phyloP scores from a whole-genome alignment of 768 basidiomycete species.

The Amanita inopinata region DNA sequence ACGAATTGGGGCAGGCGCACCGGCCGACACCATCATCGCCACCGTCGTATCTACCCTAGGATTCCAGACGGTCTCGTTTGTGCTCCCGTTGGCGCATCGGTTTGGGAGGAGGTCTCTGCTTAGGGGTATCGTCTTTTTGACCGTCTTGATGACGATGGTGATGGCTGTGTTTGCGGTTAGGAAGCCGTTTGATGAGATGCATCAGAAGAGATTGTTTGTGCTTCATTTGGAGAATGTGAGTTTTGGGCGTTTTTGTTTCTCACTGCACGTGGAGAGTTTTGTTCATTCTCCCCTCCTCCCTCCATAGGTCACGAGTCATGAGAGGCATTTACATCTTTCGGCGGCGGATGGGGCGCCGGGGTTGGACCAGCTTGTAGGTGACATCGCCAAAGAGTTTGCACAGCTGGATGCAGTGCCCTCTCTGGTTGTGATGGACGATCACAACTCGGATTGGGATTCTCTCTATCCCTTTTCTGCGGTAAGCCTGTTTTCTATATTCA shows the following conservation, averaged over 20 bases:
- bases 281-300: too few species aligned
- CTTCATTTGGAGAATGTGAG: conserved; percentile 81
- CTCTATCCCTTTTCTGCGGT: conserved; percentile 76
- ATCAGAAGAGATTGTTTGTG: conserved; percentile 82
- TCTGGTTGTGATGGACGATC: conserved; percentile 56
- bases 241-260: conserved; percentile 1
- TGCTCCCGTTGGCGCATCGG: conserved; percentile 66
- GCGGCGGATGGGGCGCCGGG: conserved; percentile 78
- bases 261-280: background rate
- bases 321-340: conserved; percentile 73
- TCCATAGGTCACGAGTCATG: conserved; percentile 65
- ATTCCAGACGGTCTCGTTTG: conserved; percentile 48
- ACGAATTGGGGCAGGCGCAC: conserved; percentile 71
- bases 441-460: conserved; percentile 84
- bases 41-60: conserved; percentile 55
- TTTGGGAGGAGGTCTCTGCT: conserved; percentile 35
- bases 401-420: conserved; percentile 26
- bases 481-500: conserved; percentile 15
- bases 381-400: conserved; percentile 57
- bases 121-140: conserved; percentile 33
- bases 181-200: conserved; percentile 69
- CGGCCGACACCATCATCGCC: conserved; percentile 84
- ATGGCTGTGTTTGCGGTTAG: conserved; percentile 55
- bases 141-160: conserved; percentile 33
- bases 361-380: conserved; percentile 48